phyloP scores from a whole-genome alignment of 352 stramenopile species.

The Discostella stelligera region DNA sequence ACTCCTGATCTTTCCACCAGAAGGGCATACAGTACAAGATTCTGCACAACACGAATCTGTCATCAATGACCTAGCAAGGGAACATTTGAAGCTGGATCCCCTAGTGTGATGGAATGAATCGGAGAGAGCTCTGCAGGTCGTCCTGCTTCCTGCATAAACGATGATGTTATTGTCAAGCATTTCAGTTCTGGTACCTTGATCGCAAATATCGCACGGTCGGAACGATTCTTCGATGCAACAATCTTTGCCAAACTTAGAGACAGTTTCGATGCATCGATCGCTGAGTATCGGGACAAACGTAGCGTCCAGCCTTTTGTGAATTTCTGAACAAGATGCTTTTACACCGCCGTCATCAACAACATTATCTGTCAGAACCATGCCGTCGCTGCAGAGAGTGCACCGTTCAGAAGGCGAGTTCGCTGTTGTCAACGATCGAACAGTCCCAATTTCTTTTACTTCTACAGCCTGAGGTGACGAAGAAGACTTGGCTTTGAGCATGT shows the following conservation, averaged over 20 bases:
- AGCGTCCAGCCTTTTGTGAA: constrained; percentile 28
- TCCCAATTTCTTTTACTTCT: neutral
- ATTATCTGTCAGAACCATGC: constrained; percentile 22
- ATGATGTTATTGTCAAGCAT: constrained; percentile 30
- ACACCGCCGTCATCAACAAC: constrained; percentile 36
- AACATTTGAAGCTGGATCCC: constrained; percentile 48
- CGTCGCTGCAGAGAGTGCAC: constrained; percentile 32
- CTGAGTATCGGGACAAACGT: constrained; percentile 29
- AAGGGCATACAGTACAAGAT: constrained; percentile 37
- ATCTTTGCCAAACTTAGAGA: constrained; percentile 16
- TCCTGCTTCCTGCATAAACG: constrained; percentile 35
- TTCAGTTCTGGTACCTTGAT: constrained; percentile 17
- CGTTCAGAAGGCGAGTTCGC: constrained; percentile 5
- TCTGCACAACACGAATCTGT: constrained; percentile 43
- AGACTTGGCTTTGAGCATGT: constrained; percentile 52
- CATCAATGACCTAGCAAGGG: constrained; percentile 44
- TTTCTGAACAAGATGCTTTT: constrained; percentile 29
- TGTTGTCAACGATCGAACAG: constrained; percentile 21
- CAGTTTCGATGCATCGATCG: constrained; percentile 29
- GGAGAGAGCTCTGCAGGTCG: constrained; percentile 46
- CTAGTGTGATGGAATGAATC: constrained; percentile 33
- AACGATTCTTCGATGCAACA: constrained; percentile 26
- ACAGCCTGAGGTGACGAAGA: constrained; percentile 7
- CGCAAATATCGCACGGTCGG: constrained; percentile 43
- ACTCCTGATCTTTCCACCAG: constrained; percentile 15